phyloP scores from a whole-genome alignment of 1,139 yeast species.

The Saccharomycopsis hybrid region DNA sequence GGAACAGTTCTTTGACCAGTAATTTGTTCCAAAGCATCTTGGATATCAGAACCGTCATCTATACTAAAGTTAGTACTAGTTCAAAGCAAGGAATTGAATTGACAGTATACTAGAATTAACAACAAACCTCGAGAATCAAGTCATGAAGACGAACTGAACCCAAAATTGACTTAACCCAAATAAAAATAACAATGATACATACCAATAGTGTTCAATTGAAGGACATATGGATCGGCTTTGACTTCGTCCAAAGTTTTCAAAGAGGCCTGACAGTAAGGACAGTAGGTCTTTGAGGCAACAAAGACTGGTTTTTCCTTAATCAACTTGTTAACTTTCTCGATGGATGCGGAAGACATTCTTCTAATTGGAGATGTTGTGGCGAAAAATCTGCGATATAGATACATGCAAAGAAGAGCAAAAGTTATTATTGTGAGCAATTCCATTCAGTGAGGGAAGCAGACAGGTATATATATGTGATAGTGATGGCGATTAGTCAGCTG shows the following conservation, averaged over 20 bases:
- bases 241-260: constrained; percentile 50
- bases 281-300: constrained; percentile 73
- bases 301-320: constrained; percentile 66
- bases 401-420: not conserved
- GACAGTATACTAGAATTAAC: too few relatives aligned
- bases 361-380: not conserved
- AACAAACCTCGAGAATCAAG: too few relatives aligned
- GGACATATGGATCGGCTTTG: constrained; percentile 47
- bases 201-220: constrained; percentile 52
- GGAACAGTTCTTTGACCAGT: constrained; percentile 95
- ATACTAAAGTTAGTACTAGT: not conserved
- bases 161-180: too few relatives aligned
- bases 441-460: too few relatives aligned
- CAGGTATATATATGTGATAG: too few relatives aligned
- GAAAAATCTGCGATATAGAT: not conserved
- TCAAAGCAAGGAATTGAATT: too few relatives aligned
- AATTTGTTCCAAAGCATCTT: constrained; percentile 65
- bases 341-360: not conserved
- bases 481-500: too few relatives aligned
- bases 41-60: constrained; percentile 61
- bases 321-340: constrained; percentile 40
- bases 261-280: constrained; percentile 70
- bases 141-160: too few relatives aligned
- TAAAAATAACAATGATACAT: not conserved
- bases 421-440: too few relatives aligned